Conservation (phyloP, 177 flowering plant species). For the Telopea speciosissima region DNA sequence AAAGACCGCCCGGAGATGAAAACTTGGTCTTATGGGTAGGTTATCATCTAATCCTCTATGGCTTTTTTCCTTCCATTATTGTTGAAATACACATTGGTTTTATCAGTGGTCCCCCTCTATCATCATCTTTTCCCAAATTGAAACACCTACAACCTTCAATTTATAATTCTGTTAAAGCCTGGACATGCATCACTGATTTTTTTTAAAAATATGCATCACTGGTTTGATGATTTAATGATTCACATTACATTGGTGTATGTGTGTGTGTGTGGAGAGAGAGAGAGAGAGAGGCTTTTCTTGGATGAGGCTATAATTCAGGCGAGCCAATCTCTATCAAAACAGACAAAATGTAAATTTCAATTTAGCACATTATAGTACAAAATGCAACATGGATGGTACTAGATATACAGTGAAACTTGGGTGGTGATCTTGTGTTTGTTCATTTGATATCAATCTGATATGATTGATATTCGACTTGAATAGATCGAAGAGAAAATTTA, state of each 20-base stretch:
- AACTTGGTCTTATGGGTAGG: slow-evolving; percentile 86
- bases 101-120: neutral
- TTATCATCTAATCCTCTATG: slow-evolving; percentile 4
- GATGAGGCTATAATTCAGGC: no score
- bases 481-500: no score
- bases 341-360: no score
- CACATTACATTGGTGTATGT: no score
- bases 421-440: neutral
- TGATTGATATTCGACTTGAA: no score
- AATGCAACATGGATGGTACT: neutral
- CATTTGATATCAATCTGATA: neutral
- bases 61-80: neutral
- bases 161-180: neutral
- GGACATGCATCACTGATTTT: neutral
- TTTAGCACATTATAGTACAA: no score
- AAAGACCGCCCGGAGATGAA: slow-evolving; percentile 68
- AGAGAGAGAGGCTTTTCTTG: no score
- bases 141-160: neutral
- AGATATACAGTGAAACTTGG: neutral
- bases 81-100: neutral
- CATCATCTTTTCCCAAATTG: no score
- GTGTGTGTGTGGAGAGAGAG: neutral
- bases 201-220: neutral
- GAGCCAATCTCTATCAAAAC: no score
- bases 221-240: neutral